Base-by-base conservation (phyloP, 805 yeast species). In the Candida ortonii region DNA sequence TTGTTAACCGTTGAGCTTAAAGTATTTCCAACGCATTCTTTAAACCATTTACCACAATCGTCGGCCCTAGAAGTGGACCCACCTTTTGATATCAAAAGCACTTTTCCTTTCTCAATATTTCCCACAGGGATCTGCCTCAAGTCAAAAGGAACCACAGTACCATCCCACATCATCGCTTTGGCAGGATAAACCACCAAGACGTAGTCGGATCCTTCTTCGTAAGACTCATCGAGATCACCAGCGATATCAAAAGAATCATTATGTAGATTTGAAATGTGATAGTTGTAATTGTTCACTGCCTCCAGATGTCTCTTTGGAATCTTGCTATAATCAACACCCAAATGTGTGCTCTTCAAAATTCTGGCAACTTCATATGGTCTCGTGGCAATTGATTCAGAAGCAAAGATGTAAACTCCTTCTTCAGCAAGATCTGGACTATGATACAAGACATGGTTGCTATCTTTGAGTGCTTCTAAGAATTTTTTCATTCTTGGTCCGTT, bases 91-190 rank as follows among this genome's bases (percentile, higher is more conserved):
- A 86, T 72, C 33, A 86, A 59, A 18, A 85, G 53, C 45, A 83
- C 70, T 36, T 79, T 76, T 3, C 94, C 93, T 8, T 74, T 76
- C 39, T 70, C 73, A n/a, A 84, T 64, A 36, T 78, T 80, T 16
- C 76, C 65, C 3, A 71, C 60, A 0, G 79, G 74, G 3, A 72
- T 62, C 3, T 59, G 52, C 8, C 64, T 69, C 10, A 76, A 56
- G 10, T 69, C 67, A 5, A 84, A 55, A 26, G 78, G 72, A 23
- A 80, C 70, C 43, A 83, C 78, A 12, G 75, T 70, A 4, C 97
- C 97, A 41, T 84, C 88, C 97, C 97, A 90, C 30, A 84, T 76
- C 59, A 89, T 72, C 0, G 96, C 94, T 49, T 85, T 85, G 3
- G 80, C 71, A 0, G 95, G 88, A 49, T 85, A 79, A 4, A 89